Evolutionary conservation across 768 basidiomycete genomes (phyloP), one percentile per base, ranked within the genome.

Genomic region (Kwoniella pini): DNA sequence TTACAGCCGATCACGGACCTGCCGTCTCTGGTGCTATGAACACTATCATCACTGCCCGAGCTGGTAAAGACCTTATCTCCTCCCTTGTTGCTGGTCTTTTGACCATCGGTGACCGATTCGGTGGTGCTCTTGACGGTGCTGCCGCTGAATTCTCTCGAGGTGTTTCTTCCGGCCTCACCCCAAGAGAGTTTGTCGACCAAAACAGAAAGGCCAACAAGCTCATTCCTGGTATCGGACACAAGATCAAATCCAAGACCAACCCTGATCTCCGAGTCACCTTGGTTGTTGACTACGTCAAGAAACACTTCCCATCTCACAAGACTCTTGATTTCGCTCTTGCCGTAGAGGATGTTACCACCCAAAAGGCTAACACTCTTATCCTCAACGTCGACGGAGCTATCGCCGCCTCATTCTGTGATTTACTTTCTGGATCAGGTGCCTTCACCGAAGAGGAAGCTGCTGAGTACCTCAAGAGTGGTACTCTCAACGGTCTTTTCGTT

Each of bases 1-100:
- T 99, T 69, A 99, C 95, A 12, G 95, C 95, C 64, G 95, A 99
- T 80, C 95, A 98, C 81, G 92, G 93, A 74, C 93, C 93, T 7
- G 92, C 92, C 57, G 92, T 96, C n/a, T 94, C 91, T 79, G 92
- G 85, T 81, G 95, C 95, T 21, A 99, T 99, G 95, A 99, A 96
- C 84, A 96, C 95, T 64, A 97, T 99, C 77, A 94, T 99, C 77
- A 93, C 95, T 19, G 88, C 92, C 33, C 95, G 95, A 81, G 95
- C 95, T n/a, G 95, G 95, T 79, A 98, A 98, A 82, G 95, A 99
- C 79, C 81, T 98, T 71, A 93, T 99, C 77, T 97, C 94, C 4
- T 96, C 92, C 62, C 85, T 99, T 63, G 89, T 90, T 10, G 92
- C 93, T 56, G 95, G 95, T 83, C 85, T 98, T 65, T 84, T 99